Conservation (phyloP, 192 early-diverging fungal genomes). For the Polychytrium aggregatum region DNA sequence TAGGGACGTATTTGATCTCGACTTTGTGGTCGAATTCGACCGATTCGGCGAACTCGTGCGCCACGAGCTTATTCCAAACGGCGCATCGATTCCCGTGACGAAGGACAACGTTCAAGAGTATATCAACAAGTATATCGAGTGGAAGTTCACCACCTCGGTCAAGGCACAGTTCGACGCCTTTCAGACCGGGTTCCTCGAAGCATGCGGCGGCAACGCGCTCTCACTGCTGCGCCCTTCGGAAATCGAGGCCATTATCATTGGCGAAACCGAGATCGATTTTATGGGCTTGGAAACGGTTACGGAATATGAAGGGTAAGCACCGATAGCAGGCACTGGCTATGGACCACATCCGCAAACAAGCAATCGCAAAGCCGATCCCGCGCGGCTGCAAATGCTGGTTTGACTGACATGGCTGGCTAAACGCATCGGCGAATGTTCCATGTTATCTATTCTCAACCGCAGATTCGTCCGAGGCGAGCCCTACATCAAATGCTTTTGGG, state of each 20-base stretch:
- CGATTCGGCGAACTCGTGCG: slow-evolving; percentile 41
- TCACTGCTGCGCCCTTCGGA: slow-evolving; percentile 41
- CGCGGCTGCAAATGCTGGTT: not conserved
- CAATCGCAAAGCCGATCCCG: no score
- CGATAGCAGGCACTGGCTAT: slow-evolving; percentile 32
- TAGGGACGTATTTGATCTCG: slow-evolving; percentile 62
- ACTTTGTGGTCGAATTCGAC: slow-evolving; percentile 56
- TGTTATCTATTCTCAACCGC: slow-evolving; percentile 15
- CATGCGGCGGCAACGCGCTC: slow-evolving; percentile 53
- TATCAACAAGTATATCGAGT: slow-evolving; percentile 59
- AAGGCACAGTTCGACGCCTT: slow-evolving; percentile 59
- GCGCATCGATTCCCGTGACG: slow-evolving; percentile 62
- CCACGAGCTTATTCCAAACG: slow-evolving; percentile 50
- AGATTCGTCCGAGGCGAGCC: slow-evolving; percentile 56
- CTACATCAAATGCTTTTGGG: slow-evolving; percentile 69
- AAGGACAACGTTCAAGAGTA: slow-evolving; percentile 61
- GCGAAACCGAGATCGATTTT: slow-evolving; percentile 38
- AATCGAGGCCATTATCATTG: slow-evolving; percentile 44
- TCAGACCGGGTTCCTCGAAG: slow-evolving; percentile 62
- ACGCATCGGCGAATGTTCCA: not conserved
- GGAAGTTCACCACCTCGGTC: slow-evolving; percentile 52
- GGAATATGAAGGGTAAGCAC: slow-evolving; percentile 42
- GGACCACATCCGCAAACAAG: slow-evolving; percentile 14
- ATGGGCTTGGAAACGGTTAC: slow-evolving; percentile 29
- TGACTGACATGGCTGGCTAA: not conserved